Conservation (phyloP, 352 stramenopile genomes). For the Pythium dissimile region DNA sequence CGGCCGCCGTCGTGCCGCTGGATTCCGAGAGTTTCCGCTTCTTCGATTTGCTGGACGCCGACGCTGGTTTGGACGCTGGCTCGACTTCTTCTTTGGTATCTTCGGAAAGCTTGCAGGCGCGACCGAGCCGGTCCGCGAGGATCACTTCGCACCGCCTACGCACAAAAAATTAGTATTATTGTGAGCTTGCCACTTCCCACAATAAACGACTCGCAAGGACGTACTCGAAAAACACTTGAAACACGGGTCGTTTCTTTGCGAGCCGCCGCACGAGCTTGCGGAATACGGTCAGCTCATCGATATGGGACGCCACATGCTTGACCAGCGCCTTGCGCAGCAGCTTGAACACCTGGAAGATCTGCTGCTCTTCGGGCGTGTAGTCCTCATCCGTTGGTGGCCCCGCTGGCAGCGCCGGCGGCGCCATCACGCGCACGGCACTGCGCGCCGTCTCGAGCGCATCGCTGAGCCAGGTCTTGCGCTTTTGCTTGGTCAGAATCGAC, state of each 20-base stretch:
- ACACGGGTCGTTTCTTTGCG: slow-evolving; percentile 12
- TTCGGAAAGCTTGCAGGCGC: background rate
- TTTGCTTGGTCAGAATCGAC: slow-evolving; percentile 15
- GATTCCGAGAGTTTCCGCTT: slow-evolving; percentile 14
- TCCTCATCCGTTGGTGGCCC: background rate
- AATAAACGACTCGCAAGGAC: background rate
- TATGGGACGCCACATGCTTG: slow-evolving; percentile 2
- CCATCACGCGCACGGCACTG: slow-evolving; percentile 1
- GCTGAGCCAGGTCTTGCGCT: slow-evolving; percentile 4
- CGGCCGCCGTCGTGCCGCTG: background rate
- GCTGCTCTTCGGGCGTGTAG: slow-evolving; percentile 1
- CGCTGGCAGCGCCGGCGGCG: background rate
- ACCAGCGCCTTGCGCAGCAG: slow-evolving; percentile 17
- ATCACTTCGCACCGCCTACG: background rate
- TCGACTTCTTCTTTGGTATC: background rate
- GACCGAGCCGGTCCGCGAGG: background rate
- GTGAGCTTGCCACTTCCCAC: background rate
- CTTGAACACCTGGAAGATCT: slow-evolving; percentile 9
- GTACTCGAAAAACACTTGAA: slow-evolving; percentile 12
- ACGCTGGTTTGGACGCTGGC: background rate
- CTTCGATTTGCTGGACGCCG: slow-evolving; percentile 7
- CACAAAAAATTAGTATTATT: background rate
- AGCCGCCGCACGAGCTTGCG: slow-evolving; percentile 14
- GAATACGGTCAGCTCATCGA: background rate
- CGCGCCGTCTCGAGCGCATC: slow-evolving; percentile 17